phyloP scores from a whole-genome alignment of 495 filamentous ascomycete genomes.

The Sphaerosporella brunnea region DNA sequence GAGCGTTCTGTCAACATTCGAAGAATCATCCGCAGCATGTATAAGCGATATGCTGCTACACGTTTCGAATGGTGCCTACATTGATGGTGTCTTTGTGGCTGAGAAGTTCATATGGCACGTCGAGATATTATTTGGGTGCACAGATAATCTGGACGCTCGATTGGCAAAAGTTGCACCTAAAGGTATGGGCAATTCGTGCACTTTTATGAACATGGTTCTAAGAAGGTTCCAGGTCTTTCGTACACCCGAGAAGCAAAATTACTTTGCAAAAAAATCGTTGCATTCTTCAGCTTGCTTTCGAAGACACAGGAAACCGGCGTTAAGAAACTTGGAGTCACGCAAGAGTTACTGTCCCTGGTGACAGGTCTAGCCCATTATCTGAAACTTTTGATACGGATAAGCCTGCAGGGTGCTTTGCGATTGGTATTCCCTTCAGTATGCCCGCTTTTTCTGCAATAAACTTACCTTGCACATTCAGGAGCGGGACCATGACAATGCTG shows the following conservation, averaged over 20 bases:
- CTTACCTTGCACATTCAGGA: constrained; percentile 33
- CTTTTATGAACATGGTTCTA: background rate
- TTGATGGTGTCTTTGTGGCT: constrained; percentile 90
- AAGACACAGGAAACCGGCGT: constrained; percentile 84
- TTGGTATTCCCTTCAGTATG: constrained; percentile 28
- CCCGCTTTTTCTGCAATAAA: constrained; percentile 3
- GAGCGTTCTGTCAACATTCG: constrained; percentile 91
- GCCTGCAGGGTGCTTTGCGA: constrained; percentile 79
- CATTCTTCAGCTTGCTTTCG: constrained; percentile 85
- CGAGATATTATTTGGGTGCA: constrained; percentile 76
- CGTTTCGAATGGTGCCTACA: constrained; percentile 92
- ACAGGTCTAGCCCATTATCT: constrained; percentile 96
- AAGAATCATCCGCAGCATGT: constrained; percentile 92
- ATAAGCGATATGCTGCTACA: constrained; percentile 99
- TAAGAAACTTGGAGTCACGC: constrained; percentile 81
- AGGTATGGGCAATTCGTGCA: constrained; percentile 34
- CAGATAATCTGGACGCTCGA: constrained; percentile 61
- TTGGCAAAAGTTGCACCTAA: constrained; percentile 55
- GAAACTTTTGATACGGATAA: constrained; percentile 93
- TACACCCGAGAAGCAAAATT: constrained; percentile 92
- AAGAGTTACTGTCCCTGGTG: constrained; percentile 85
- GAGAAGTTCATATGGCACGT: constrained; percentile 94
- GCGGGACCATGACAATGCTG: constrained; percentile 52
- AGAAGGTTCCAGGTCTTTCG: constrained; percentile 44
- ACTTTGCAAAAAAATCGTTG: constrained; percentile 97